Evolutionary conservation across 2,329 filamentous ascomycete genomes (phyloP), one percentile per base, ranked within the genome.

Genomic region (Trichoderma arundinaceum): DNA sequence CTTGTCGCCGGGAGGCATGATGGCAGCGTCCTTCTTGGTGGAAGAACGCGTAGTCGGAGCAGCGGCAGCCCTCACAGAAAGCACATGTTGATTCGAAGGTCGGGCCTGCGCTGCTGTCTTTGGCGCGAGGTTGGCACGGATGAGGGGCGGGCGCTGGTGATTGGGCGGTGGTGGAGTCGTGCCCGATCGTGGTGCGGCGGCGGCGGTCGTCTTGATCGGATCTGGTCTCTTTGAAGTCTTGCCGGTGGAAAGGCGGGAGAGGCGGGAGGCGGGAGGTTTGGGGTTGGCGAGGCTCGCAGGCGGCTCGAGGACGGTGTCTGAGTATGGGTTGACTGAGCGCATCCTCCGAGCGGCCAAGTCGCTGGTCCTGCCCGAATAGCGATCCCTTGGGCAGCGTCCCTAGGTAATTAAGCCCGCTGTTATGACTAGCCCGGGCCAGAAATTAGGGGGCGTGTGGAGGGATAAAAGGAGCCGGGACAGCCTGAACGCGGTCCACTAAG

Each of bases 1-100:
- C 74, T 83, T 83, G 71, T 83, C 83, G 77, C 78, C 80, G 69
- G 85, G 82, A 74, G 85, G 75, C 76, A 78, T 77, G 56, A 72
- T 77, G 62, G 68, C 69, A 7, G 60, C 51, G 60, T 53, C 49
- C 71, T 71, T 71, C 71, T 72, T 71, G 46, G 72, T 70, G 52
- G 71, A 68, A 66, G 66, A 65, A 59, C 56, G 63, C 59, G 61
- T 64, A 53, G 64, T 69, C 4, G 69, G 57, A 46, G 64, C 56
- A 60, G 59, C 59, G 51, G 60, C 49, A 48, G 60, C 51, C 17
- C 43, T 66, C 57, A 67, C 43, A 49, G 66, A 53, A 68, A 62
- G 64, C 70, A 71, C 68, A 73, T 74, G 61, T 72, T 68, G 60
- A 72, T 77, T 69, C 75, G 60, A 68, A 72, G 70, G 67, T 74